Base-by-base conservation (phyloP, 2,329 filamentous ascomycete species). In the Mariannaea sp. region DNA sequence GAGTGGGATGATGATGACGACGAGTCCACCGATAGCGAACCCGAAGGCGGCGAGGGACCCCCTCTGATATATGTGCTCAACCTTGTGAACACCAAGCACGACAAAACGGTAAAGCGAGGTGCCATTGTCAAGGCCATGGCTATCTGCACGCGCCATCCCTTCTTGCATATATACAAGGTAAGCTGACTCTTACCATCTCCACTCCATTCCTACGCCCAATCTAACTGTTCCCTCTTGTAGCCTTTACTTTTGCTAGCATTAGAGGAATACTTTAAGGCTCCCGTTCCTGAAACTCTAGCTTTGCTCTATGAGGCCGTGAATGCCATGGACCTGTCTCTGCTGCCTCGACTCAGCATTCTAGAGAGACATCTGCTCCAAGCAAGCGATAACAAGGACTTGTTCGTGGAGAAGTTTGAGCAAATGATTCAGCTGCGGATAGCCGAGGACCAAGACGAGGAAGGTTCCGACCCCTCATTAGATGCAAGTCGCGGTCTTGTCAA, bases 111-210 rank as follows among this genome's bases (percentile, higher is more conserved):
- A 41, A 95, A 94, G 74, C 87, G 94, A 81, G 94, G 94, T 53
- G 94, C 94, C 16, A 82, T 97, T 43, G 93, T 97, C 53, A 97
- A 97, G 71, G 91, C 94, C 35, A 99, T 99, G 94, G 94, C 94
- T 24, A 97, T 99, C 63, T 99, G 94, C 77, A 99, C 94, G 7
- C 82, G 94, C 36, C 94, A 99, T 77, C 92, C 94, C 3, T 99
- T 99, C 73, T 77, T 99, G 62, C 94, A 99, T 74, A 99, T 99
- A 59, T 99, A 99, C 78, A 99, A 99, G 82, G 89, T 88, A 71
- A 61, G 78, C 53, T 48, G 43, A n/a, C n/a, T n/a, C 50, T 49
- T 52, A 35, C 48, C 30, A 24, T 14, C 14, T 30, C n/a, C 32
- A 16, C 8, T 45, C 48, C 32, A 24, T 30, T 50, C 16, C 12